Conservation (phyloP, 331 rosid species). For the Malus hybrid region DNA sequence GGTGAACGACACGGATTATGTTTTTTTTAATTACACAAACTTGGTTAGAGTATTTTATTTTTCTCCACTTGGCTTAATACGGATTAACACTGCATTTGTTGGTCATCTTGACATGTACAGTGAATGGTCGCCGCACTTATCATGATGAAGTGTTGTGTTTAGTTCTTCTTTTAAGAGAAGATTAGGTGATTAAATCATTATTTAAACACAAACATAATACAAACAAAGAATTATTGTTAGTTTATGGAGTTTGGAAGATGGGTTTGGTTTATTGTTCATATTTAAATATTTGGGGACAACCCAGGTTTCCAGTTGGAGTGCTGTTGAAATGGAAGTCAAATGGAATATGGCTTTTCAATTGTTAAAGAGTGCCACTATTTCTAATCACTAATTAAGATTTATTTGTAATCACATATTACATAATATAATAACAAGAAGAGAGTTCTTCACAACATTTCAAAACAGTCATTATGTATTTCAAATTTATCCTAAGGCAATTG, state of each 20-base stretch:
- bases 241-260: background rate
- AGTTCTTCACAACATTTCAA: too few relatives aligned
- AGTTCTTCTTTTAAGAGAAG: background rate
- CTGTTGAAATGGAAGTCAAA: conserved; percentile 12
- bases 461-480: too few relatives aligned
- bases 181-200: background rate
- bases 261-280: background rate
- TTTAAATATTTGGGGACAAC: background rate
- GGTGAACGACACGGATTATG: background rate
- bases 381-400: too few relatives aligned
- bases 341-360: background rate
- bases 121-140: background rate
- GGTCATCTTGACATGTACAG: background rate
- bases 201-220: conserved; percentile 4
- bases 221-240: conserved; percentile 8
- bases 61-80: conserved; percentile 8
- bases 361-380: too few relatives aligned
- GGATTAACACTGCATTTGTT: background rate
- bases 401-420: too few relatives aligned
- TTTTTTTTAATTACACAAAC: background rate
- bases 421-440: too few relatives aligned
- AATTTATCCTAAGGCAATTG: too few relatives aligned
- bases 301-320: background rate
- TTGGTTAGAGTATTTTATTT: background rate
- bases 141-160: background rate